Conservation (phyloP, 2,329 filamentous ascomycete species). For the Claviceps purpurea region DNA sequence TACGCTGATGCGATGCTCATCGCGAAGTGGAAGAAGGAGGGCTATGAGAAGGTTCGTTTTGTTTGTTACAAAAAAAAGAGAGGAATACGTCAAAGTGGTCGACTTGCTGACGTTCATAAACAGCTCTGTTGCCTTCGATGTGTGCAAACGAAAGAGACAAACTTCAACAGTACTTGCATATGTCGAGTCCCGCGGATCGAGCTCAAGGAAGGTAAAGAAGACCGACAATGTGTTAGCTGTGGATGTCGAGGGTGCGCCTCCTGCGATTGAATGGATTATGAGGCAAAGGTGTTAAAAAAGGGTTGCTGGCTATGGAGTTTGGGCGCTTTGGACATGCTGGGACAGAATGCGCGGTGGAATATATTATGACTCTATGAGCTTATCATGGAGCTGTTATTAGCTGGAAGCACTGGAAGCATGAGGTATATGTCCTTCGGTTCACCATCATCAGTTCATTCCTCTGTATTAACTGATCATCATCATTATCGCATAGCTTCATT, state of each 20-base stretch:
- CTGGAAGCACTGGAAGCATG: constrained; percentile 8
- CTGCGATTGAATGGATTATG: constrained; percentile 46
- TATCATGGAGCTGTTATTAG: neutral
- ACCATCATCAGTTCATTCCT: constrained; percentile 14
- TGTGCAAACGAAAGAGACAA: constrained; percentile 99
- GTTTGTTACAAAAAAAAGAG: constrained; percentile 11
- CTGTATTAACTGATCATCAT: constrained; percentile 18
- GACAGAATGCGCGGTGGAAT: neutral
- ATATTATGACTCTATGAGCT: neutral
- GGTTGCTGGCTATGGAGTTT: constrained; percentile 6
- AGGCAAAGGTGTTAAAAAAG: neutral
- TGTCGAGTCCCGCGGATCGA: constrained; percentile 85
- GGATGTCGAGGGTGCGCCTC: constrained; percentile 86
- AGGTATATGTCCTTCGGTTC: constrained; percentile 25
- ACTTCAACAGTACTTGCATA: constrained; percentile 95
- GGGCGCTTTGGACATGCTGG: constrained; percentile 4
- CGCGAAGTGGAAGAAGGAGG: constrained; percentile 99
- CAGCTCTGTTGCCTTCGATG: constrained; percentile 83
- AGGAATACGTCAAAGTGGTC: constrained; percentile 4
- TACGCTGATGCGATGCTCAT: constrained; percentile 94
- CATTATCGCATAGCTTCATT: constrained; percentile 11
- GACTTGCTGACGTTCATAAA: constrained; percentile 19
- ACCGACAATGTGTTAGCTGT: constrained; percentile 88
- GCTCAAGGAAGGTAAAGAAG: constrained; percentile 70
- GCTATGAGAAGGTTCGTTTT: constrained; percentile 81